Base-by-base conservation (phyloP, 2,329 filamentous ascomycete species). In the Colletotrichum cordylinicola region DNA sequence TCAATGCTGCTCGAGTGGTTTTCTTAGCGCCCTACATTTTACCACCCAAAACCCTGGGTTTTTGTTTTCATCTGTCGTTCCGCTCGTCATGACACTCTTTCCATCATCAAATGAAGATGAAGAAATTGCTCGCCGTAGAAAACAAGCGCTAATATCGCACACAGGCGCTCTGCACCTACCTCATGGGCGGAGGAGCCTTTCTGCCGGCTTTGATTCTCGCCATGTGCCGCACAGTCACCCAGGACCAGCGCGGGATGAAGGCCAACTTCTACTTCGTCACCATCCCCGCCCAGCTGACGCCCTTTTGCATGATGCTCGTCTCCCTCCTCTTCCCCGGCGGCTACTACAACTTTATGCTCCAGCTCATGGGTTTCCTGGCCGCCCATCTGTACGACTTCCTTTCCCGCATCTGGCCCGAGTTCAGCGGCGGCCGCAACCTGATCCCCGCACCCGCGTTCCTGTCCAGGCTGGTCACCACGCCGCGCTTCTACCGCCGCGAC, bases 321-420 rank as follows among this genome's bases (percentile, higher is more conserved):
- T 94, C 93, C 13, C 88, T 98, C 27, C 86, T 98, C 69, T 91
- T 94, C 82, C 82, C 80, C 1, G 88, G 86, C 7, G 93, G 93
- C 13, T 88, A 89, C 43, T 79, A 84, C 4, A 85, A 85, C 21
- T 90, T 94, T 13, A 82, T 94, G 72, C 81, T 93, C 6, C 93
- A 98, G 81, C 84, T 92, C 6, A 94, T 91, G 39, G 97, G 97
- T n/a, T 88, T 99, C 13, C 78, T 98, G 58, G 95, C 96, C 15
- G 96, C 96, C 6, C 97, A 99, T 83, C 81, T 97, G 24, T 98
- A 95, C 85, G 95, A 98, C 83, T 99, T 98, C 82, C 84, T 98
- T 66, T 95, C 94, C 3, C 91, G 95, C 65, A 90, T 98, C 56
- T 98, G 96, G 89, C 97, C 97, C 7, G 92, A 94, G 71, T 97